Base-by-base conservation (phyloP, 805 yeast genomes). In the Kuraishia capsulata region DNA sequence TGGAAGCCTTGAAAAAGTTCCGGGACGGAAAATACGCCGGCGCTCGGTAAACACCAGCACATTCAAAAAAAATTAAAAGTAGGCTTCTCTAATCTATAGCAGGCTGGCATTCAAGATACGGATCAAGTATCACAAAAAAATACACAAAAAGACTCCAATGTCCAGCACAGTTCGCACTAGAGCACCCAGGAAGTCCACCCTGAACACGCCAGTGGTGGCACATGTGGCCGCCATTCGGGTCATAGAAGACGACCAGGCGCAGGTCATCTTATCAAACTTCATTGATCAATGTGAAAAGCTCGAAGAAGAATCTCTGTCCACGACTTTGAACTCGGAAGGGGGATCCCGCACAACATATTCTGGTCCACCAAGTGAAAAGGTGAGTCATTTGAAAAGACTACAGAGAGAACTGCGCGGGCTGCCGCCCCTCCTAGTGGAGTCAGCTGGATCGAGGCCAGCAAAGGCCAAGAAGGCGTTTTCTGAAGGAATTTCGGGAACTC, bases 131-230 rank as follows among this genome's bases (percentile, higher is more conserved):
- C n/a, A n/a, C n/a, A n/a, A n/a, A n/a, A n/a, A n/a, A n/a, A n/a
- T n/a, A n/a, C n/a, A n/a, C n/a, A n/a, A n/a, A n/a, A n/a, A n/a
- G n/a, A n/a, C n/a, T n/a, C n/a, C n/a, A n/a, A n/a, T n/a, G n/a
- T n/a, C n/a, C n/a, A n/a, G n/a, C n/a, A n/a, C n/a, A n/a, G n/a
- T n/a, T n/a, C n/a, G n/a, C n/a, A 18, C 36, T 4, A 30, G 35
- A 18, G 24, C 24, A 21, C 34, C 33, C 19, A 14, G 37, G 21
- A 23, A 64, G 20, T 62, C 69, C 5, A 69, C 73, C 1, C 65
- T 73, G 20, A 69, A 71, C 40, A 58, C 67, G 2, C 78, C 81
- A 8, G 67, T 71, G 1, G 55, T 65, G 19, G 53, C 67, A 3
- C 62, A 57, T 17, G 55, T 67, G 4, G 21, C 48, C 19, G 42